Evolutionary conservation across 495 filamentous ascomycete genomes (phyloP).

Genomic region (Penicillium nucicola): DNA sequence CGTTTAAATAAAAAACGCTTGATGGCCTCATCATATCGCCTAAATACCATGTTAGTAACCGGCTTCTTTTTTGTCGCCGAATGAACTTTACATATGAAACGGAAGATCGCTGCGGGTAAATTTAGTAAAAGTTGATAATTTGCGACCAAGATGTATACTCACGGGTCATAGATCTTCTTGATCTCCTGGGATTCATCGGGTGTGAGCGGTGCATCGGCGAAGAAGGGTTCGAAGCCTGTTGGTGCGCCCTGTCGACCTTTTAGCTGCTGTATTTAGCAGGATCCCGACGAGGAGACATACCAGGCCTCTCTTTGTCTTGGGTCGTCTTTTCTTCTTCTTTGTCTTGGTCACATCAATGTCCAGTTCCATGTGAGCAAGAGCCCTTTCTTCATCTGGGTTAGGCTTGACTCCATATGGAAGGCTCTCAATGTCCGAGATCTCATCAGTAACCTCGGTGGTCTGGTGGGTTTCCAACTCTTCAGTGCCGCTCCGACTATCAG

Average conservation of each 20-base stretch:
- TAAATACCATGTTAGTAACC: slow-evolving; percentile 17
- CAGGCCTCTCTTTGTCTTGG: slow-evolving; percentile 47
- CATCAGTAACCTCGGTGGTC: neutral
- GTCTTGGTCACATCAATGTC: slow-evolving; percentile 5
- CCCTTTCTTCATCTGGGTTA: slow-evolving; percentile 7
- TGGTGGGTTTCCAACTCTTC: neutral
- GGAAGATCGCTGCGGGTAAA: slow-evolving; percentile 37
- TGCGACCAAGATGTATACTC: neutral
- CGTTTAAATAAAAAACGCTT: slow-evolving; percentile 74
- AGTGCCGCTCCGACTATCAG: too few species aligned
- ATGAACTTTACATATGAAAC: slow-evolving; percentile 34
- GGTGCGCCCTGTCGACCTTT: slow-evolving; percentile 35
- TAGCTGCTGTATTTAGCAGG: neutral
- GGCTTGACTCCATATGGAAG: slow-evolving; percentile 4
- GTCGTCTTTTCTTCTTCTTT: slow-evolving; percentile 33
- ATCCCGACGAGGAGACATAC: slow-evolving; percentile 18
- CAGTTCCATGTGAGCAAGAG: slow-evolving; percentile 8
- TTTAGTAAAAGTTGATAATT: slow-evolving; percentile 18
- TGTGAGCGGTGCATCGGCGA: slow-evolving; percentile 73
- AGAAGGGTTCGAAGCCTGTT: slow-evolving; percentile 70
- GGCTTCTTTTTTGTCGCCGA: too few species aligned
- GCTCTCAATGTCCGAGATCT: neutral
- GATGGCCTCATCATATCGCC: slow-evolving; percentile 82
- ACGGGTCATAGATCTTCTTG: slow-evolving; percentile 49
- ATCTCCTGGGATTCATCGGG: slow-evolving; percentile 62